phyloP scores from a whole-genome alignment of 75 land plant species.

The Picea glauca region DNA sequence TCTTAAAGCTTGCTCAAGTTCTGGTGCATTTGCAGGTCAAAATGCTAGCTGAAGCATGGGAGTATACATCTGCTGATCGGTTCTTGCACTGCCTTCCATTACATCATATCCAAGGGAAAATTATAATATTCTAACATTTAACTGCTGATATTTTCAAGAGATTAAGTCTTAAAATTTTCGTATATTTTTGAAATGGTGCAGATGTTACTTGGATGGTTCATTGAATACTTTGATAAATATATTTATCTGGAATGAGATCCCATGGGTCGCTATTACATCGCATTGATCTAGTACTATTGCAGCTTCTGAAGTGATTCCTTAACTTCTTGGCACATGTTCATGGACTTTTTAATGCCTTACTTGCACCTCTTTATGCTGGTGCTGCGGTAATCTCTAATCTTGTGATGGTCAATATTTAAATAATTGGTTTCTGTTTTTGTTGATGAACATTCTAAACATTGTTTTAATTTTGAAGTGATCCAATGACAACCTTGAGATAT shows the following conservation, averaged over 20 bases:
- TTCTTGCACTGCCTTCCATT: slow-evolving; percentile 95
- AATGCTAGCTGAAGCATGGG: slow-evolving; percentile 89
- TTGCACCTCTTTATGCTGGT: slow-evolving; percentile 96
- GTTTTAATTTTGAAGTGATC: background rate
- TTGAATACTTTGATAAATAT: background rate
- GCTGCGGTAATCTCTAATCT: slow-evolving; percentile 41
- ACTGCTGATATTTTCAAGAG: slow-evolving; percentile 1
- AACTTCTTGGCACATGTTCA: slow-evolving; percentile 79
- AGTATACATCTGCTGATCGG: slow-evolving; percentile 66
- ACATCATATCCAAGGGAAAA: slow-evolving; percentile 82
- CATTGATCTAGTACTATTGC: background rate
- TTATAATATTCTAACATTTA: slow-evolving; percentile 7
- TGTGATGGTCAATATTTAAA: background rate
- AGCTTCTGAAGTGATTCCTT: slow-evolving; percentile 35
- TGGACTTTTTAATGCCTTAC: slow-evolving; percentile 94
- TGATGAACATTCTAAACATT: background rate
- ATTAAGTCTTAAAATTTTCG: background rate
- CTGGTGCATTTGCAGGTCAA: slow-evolving; percentile 60
- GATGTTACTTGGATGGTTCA: background rate
- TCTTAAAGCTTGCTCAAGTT: background rate
- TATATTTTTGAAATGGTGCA: slow-evolving; percentile 6
- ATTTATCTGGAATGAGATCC: background rate
- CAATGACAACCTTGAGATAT: background rate
- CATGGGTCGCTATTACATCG: background rate
- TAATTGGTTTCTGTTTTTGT: background rate